Evolutionary conservation across 768 basidiomycete species (phyloP), one percentile per base, ranked within the genome.

Genomic region (Lactarius quietus): DNA sequence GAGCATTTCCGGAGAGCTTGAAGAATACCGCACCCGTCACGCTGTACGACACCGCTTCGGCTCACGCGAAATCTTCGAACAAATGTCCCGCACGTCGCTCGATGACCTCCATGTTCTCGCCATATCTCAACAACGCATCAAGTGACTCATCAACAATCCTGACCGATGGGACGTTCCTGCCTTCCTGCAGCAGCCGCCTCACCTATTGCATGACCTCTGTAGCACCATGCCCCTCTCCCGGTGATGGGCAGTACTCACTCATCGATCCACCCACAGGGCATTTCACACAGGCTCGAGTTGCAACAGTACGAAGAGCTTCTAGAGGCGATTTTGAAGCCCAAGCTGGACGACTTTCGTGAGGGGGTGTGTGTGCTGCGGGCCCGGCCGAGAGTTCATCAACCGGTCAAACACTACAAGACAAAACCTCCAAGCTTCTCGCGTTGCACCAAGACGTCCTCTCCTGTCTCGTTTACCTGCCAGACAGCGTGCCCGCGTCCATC

Each of bases 11-110:
- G n/a, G 29, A 39, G 65, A 62, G 26, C 72, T 72, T 23, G 90
- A 92, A 53, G 89, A 89, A 67, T 81, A 89, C 65, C 81, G 87
- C 51, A 86, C 87, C 2, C 83, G 90, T 62, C 79, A 85, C 54
- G 80, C 79, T 52, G 89, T 90, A n/a, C 87, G 89, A 57, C 92
- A 91, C 26, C 82, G 90, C 41, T 80, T 92, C 64, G 80, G 84
- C 73, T 92, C 90, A 12, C n/a, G n/a, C n/a, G n/a, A n/a, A n/a
- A n/a, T n/a, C n/a, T n/a, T n/a, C n/a, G n/a, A n/a, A n/a, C n/a
- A n/a, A n/a, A n/a, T n/a, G n/a, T n/a, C n/a, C n/a, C n/a, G n/a
- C n/a, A n/a, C n/a, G n/a, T n/a, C n/a, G n/a, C n/a, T n/a, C n/a
- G n/a, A n/a, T n/a, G n/a, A n/a, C n/a, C n/a, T n/a, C n/a, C n/a